Evolutionary conservation across 257 asterid species (phyloP).

Genomic region (Solanum medicagineum): DNA sequence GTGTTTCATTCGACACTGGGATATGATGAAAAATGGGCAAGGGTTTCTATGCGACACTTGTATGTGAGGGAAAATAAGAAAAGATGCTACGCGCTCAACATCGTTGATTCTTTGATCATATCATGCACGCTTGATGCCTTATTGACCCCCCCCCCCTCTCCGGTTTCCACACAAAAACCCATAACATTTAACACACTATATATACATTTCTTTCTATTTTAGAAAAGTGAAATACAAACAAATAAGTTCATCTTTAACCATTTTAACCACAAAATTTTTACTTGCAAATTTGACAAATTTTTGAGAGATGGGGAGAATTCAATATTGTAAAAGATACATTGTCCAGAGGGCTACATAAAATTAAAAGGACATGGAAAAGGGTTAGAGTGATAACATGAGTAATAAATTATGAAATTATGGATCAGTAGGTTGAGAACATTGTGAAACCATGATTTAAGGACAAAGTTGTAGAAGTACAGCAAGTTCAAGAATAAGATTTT

Average conservation of each 20-base stretch:
- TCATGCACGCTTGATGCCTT: constrained; percentile 45
- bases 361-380: not conserved
- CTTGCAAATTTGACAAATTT: not conserved
- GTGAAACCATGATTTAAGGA: not conserved
- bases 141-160: not conserved
- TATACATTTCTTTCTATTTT: not conserved
- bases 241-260: not conserved
- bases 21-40: not conserved
- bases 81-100: constrained; percentile 38
- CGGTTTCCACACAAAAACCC: not conserved
- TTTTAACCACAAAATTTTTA: not conserved
- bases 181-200: not conserved
- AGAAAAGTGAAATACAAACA: not conserved
- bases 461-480: not conserved
- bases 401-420: not conserved
- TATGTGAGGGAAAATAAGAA: not conserved
- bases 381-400: not conserved
- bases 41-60: not conserved
- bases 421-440: not conserved
- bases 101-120: constrained; percentile 71
- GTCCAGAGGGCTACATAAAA: constrained; percentile 41
- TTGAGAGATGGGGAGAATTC: constrained; percentile 57
- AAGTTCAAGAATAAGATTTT: no score
- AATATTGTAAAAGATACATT: constrained; percentile 81
- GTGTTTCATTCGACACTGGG: not conserved